phyloP scores from a whole-genome alignment of 2,329 filamentous ascomycete species.

The Claviceps citrina region DNA sequence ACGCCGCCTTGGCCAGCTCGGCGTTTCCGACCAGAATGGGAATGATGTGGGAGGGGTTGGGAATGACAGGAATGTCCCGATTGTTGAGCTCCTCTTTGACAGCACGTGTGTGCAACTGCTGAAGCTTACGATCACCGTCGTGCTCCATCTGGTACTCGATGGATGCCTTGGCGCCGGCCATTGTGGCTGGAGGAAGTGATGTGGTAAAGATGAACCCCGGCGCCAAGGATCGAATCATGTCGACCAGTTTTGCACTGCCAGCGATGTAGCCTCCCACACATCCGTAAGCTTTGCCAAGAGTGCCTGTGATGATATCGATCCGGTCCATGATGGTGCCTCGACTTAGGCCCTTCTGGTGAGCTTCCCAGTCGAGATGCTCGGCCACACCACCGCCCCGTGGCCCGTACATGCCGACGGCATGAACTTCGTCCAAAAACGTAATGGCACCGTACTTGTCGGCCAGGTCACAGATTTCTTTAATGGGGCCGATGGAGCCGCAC shows the following conservation, averaged over 20 bases:
- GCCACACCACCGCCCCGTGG: conserved; percentile 90
- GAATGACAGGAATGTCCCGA: conserved; percentile 86
- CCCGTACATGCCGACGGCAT: conserved; percentile 98
- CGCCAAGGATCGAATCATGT: conserved; percentile 84
- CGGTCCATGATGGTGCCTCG: conserved; percentile 85
- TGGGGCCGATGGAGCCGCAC: conserved; percentile 94
- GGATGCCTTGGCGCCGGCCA: conserved; percentile 81
- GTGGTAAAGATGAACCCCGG: conserved; percentile 99
- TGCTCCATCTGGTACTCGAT: conserved; percentile 88
- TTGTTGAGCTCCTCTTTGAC: conserved; percentile 72
- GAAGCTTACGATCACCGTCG: conserved; percentile 72
- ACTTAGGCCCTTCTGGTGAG: conserved; percentile 59
- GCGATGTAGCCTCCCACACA: conserved; percentile 97
- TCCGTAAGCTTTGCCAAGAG: conserved; percentile 92
- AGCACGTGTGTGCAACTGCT: conserved; percentile 90
- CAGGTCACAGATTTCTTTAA: conserved; percentile 87
- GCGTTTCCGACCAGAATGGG: conserved; percentile 89
- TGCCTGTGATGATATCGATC: conserved; percentile 94
- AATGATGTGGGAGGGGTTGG: conserved; percentile 92
- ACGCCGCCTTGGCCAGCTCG: conserved; percentile 79
- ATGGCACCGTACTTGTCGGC: conserved; percentile 96
- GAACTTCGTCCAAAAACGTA: conserved; percentile 95
- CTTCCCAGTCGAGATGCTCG: conserved; percentile 89
- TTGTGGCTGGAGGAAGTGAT: conserved; percentile 84
- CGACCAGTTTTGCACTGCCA: conserved; percentile 70